Evolutionary conservation across 495 filamentous ascomycete genomes (phyloP).

Genomic region (Friedmanniomyces simplex): DNA sequence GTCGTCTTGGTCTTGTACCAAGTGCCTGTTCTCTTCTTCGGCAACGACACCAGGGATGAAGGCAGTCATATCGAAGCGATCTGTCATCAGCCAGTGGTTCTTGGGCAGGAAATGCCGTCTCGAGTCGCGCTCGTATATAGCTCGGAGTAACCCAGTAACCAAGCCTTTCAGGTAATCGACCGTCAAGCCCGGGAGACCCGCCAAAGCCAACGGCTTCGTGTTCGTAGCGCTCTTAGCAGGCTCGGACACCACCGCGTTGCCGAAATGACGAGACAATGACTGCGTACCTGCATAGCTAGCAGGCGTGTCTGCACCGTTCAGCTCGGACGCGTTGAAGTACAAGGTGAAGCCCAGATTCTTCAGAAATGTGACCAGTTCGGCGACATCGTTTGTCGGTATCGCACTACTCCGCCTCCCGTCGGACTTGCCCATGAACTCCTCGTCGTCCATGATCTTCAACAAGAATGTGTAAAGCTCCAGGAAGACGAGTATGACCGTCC

Average conservation of each 20-base stretch:
- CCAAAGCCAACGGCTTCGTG: constrained; percentile 30
- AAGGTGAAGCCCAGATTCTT: constrained; percentile 88
- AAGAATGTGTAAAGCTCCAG: constrained; percentile 90
- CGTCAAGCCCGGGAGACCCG: constrained; percentile 58
- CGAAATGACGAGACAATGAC: constrained; percentile 49
- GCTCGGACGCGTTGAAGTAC: constrained; percentile 69
- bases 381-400: constrained; percentile 58
- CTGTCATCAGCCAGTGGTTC: constrained; percentile 91
- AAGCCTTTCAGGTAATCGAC: constrained; percentile 69
- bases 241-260: constrained; percentile 9
- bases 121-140: constrained; percentile 92
- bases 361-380: constrained; percentile 68
- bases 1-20: constrained; percentile 43
- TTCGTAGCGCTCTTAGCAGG: constrained; percentile 14
- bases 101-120: constrained; percentile 69
- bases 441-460: constrained; percentile 85
- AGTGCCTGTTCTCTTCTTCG: constrained; percentile 74
- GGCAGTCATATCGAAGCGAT: constrained; percentile 78
- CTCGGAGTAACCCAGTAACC: constrained; percentile 70
- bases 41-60: constrained; percentile 79
- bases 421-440: constrained; percentile 51
- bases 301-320: constrained; percentile 29
- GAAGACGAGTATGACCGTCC: constrained; percentile 83
- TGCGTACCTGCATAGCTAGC: neutral
- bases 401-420: constrained; percentile 53